Conservation (phyloP, 2,329 filamentous ascomycete species). For the Neofusicoccum sp. region DNA sequence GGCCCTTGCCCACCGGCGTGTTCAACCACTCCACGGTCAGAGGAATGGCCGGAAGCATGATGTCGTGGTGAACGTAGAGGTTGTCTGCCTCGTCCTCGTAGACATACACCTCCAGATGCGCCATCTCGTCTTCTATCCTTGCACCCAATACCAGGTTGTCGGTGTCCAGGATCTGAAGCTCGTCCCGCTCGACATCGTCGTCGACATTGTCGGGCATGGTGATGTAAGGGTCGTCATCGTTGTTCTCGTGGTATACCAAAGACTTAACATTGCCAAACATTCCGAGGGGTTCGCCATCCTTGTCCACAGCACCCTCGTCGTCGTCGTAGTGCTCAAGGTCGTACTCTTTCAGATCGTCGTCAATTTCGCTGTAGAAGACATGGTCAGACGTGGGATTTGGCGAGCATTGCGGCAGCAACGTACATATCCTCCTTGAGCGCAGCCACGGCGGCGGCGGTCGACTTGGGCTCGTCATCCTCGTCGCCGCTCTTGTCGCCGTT, state of each 20-base stretch:
- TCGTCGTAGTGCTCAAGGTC: constrained; percentile 95
- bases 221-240: constrained; percentile 95
- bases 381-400: background rate
- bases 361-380: constrained; percentile 42
- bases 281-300: constrained; percentile 71
- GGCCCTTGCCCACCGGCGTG: constrained; percentile 75
- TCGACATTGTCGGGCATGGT: constrained; percentile 71
- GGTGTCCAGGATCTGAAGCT: constrained; percentile 86
- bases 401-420: constrained; percentile 23
- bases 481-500: constrained; percentile 37
- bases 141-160: constrained; percentile 92
- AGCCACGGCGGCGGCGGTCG: constrained; percentile 9
- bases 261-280: constrained; percentile 97
- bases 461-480: constrained; percentile 27
- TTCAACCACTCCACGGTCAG: constrained; percentile 95
- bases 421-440: constrained; percentile 25
- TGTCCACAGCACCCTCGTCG: constrained; percentile 66
- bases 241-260: constrained; percentile 88
- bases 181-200: constrained; percentile 88
- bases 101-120: constrained; percentile 93
- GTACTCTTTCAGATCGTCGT: constrained; percentile 93
- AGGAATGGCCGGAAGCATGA: constrained; percentile 96
- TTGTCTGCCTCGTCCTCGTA: constrained; percentile 96
- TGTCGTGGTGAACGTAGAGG: constrained; percentile 98
- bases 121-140: constrained; percentile 94